Percentiles rank a stretch among this genome's conserved stretches.
These are phyloP conservation scores for Pleurotus giganteus DNA, from an alignment of 768 basidiomycete genomes.

Conservation along the genomic window DNA sequence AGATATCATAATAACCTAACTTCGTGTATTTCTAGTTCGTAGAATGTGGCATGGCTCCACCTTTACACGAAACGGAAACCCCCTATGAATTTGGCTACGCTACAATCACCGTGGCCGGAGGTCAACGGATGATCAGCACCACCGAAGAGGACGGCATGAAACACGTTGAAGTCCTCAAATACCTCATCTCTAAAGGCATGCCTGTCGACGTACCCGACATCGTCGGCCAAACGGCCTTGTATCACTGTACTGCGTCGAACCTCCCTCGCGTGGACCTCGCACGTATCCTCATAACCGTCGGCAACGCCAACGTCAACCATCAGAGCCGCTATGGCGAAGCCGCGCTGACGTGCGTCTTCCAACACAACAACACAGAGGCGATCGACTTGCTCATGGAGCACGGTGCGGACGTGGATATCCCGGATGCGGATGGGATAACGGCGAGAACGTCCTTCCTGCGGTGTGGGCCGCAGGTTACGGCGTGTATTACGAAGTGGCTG, in stretches of 20 bases:
- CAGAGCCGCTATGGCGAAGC: slow-evolving; percentile 49
- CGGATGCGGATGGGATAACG: slow-evolving; percentile 35
- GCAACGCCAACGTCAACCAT: slow-evolving; percentile 44
- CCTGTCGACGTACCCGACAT: slow-evolving; percentile 43
- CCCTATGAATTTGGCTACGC: slow-evolving; percentile 42
- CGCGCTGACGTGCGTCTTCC: slow-evolving; percentile 33
- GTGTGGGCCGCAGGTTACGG: slow-evolving; percentile 43
- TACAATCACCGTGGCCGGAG: slow-evolving; percentile 36
- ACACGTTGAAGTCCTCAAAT: slow-evolving; percentile 35
- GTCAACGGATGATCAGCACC: slow-evolving; percentile 28
- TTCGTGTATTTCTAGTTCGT: too few relatives aligned
- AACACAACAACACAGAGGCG: slow-evolving; percentile 23
- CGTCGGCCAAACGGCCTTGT: slow-evolving; percentile 46
- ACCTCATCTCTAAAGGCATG: slow-evolving; percentile 39
- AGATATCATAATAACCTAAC: too few relatives aligned
- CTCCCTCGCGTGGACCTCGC: slow-evolving; percentile 27
- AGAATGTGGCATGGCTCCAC: too few relatives aligned
- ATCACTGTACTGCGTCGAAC: slow-evolving; percentile 37
- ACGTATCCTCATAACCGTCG: slow-evolving; percentile 38
- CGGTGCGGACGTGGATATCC: slow-evolving; percentile 41
- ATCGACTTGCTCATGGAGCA: slow-evolving; percentile 49
- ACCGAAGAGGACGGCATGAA: slow-evolving; percentile 15
- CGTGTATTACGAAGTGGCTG: slow-evolving; percentile 43
- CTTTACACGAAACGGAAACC: too few relatives aligned
- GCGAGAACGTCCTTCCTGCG: slow-evolving; percentile 27